Evolutionary conservation across 441 rosid species (phyloP), one percentile per base, ranked within the genome.

Genomic region (Capsella rubella): DNA sequence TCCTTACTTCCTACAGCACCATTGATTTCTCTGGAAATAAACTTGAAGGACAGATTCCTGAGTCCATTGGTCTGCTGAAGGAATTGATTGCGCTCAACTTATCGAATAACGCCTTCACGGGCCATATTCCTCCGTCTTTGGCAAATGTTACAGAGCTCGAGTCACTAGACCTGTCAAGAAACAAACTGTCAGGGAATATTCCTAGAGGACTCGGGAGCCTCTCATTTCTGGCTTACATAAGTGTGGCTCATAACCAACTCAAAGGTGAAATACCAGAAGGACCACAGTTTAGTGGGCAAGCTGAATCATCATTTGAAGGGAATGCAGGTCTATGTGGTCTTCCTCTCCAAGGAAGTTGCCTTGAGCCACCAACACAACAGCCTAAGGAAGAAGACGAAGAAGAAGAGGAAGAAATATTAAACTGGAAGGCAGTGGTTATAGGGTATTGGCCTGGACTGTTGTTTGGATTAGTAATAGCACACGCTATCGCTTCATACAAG

Each of bases 241-340:
- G 76, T 51, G 70, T 87, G 27, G 79, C 95, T 3, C 2, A 63
- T 21, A 87, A 89, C 64, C 58, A 62, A 0, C 83, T 89, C 0
- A 75, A 2, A 0, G 90, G 90, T 18, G 34, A 0, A 67, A 87
- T 89, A 21, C 90, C 95, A 35, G 1, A 0, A 1, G 35, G 53
- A 3, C 29, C 59, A 0, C 92, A 89, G 6, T 6, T 74, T 40
- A 74, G 8, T 39, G 52, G 90, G 35, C 88, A 87, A 57, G 1
- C 39, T 3, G 8, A 4, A 11, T 8, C 11, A 34, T 83, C 87
- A 0, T 88, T 54, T 1, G 60, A 55, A 80, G 32, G 69, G 56
- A 64, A 64, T 34, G 57, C 2, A 0, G 75, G 82, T 39, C 62
- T 87, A 8, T 88, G 94, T 45, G 97, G 97, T 13, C 0, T 0